These are phyloP conservation scores for Psilocybe cubensis DNA, from an alignment of 768 basidiomycete genomes.

Conservation along the genomic window DNA sequence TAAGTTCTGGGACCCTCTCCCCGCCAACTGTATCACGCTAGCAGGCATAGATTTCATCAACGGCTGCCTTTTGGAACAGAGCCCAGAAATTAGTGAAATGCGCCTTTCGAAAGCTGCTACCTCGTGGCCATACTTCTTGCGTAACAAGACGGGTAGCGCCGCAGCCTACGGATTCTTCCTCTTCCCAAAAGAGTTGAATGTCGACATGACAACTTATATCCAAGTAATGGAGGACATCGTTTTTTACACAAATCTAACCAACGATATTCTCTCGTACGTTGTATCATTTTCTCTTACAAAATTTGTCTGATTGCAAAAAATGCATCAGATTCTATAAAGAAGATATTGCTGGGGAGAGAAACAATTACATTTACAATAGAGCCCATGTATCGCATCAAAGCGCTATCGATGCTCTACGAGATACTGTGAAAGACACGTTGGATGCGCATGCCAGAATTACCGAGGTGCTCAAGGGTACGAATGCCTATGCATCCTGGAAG, in stretches of 20 bases:
- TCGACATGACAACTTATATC: constrained; percentile 5
- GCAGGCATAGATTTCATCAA: constrained; percentile 9
- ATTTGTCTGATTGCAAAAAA: neutral
- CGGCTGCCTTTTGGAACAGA: constrained; percentile 7
- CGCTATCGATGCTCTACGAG: neutral
- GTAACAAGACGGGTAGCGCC: constrained; percentile 6
- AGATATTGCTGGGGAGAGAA: constrained; percentile 4
- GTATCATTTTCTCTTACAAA: neutral
- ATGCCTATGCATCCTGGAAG: constrained; percentile 5
- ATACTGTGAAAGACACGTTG: constrained; percentile 3
- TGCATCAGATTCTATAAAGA: constrained; percentile 10
- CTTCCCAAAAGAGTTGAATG: constrained; percentile 2
- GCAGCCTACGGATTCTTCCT: constrained; percentile 6
- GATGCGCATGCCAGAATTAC: constrained; percentile 5
- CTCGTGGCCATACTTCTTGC: constrained; percentile 14
- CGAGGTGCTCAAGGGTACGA: constrained; percentile 1
- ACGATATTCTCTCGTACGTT: constrained; percentile 12
- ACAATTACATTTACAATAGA: constrained; percentile 6
- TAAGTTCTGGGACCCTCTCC: constrained; percentile 6
- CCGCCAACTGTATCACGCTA: constrained; percentile 6
- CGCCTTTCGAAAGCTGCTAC: neutral
- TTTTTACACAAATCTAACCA: constrained; percentile 2
- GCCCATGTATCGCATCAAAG: neutral
- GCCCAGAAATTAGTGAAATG: neutral
- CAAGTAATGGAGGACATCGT: constrained; percentile 9